These are phyloP conservation scores for Fusarium kyushuense DNA, from an alignment of 2,329 filamentous ascomycete species.

Conservation along the genomic window DNA sequence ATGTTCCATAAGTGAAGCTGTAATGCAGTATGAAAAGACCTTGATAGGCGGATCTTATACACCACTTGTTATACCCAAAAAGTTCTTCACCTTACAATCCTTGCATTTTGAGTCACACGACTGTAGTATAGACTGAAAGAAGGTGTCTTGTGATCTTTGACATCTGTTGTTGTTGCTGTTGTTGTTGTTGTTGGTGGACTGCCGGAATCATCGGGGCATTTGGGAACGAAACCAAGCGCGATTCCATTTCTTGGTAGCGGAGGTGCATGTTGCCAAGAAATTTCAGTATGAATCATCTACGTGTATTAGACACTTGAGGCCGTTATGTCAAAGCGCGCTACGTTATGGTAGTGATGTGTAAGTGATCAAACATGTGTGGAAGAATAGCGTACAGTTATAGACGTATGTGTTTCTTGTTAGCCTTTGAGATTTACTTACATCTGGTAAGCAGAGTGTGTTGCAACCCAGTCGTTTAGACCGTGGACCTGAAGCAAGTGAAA, in stretches of 20 bases:
- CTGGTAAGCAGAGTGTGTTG: background rate
- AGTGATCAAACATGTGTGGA: background rate
- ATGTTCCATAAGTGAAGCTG: background rate
- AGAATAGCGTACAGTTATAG: background rate
- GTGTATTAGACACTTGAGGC: background rate
- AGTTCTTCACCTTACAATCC: background rate
- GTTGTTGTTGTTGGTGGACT: slow-evolving; percentile 2
- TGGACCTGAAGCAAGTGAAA: no score
- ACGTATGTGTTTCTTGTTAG: slow-evolving; percentile 14
- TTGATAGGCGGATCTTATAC: background rate
- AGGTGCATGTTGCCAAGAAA: slow-evolving; percentile 21
- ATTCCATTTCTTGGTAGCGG: background rate
- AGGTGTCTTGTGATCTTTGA: slow-evolving; percentile 23
- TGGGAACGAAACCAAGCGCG: slow-evolving; percentile 15
- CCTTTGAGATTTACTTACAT: slow-evolving; percentile 6
- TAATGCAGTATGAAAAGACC: background rate
- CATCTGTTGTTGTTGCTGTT: slow-evolving; percentile 3
- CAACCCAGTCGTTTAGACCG: no score
- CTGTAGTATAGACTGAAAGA: background rate
- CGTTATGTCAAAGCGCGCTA: background rate
- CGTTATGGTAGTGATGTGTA: slow-evolving; percentile 1
- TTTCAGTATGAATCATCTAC: slow-evolving; percentile 7
- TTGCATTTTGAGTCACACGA: slow-evolving; percentile 21
- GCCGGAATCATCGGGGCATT: slow-evolving; percentile 27
- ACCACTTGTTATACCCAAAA: background rate